Evolutionary conservation across 176 grass and related monocot genomes (phyloP).

Genomic region (Coix lacrymajobi): DNA sequence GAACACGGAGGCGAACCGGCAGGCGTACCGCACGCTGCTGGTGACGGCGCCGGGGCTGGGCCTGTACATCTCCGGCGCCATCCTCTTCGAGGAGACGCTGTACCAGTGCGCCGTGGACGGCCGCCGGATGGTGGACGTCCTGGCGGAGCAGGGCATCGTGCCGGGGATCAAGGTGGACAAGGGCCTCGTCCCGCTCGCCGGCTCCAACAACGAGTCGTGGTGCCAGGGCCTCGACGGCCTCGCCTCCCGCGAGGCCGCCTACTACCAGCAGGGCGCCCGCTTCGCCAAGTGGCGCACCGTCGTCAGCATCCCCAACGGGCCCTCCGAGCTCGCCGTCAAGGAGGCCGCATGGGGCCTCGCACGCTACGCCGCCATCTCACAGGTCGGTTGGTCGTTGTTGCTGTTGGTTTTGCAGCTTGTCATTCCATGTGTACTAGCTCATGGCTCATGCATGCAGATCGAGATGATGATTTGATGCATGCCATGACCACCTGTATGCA

Average conservation of each 20-base stretch:
- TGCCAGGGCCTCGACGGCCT: constrained; percentile 88
- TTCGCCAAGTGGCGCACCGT: constrained; percentile 84
- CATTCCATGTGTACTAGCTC: too few relatives aligned
- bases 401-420: too few relatives aligned
- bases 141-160: constrained; percentile 41
- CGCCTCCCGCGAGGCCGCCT: constrained; percentile 53
- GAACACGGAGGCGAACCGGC: constrained; percentile 74
- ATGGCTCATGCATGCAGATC: neutral
- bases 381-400: neutral
- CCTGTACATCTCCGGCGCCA: constrained; percentile 63
- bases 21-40: constrained; percentile 58
- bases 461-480: too few relatives aligned
- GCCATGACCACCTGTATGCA: neutral
- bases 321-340: constrained; percentile 64
- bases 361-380: constrained; percentile 65
- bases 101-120: constrained; percentile 69
- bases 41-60: constrained; percentile 43
- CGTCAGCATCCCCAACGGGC: constrained; percentile 71
- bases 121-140: constrained; percentile 63
- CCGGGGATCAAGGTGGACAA: constrained; percentile 86
- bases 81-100: constrained; percentile 84
- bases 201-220: constrained; percentile 82
- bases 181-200: constrained; percentile 76
- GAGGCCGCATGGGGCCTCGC: constrained; percentile 67
- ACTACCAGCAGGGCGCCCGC: constrained; percentile 61